Evolutionary conservation across 768 basidiomycete species (phyloP), one percentile per base, ranked within the genome.

Genomic region (Lactifluus volemus): DNA sequence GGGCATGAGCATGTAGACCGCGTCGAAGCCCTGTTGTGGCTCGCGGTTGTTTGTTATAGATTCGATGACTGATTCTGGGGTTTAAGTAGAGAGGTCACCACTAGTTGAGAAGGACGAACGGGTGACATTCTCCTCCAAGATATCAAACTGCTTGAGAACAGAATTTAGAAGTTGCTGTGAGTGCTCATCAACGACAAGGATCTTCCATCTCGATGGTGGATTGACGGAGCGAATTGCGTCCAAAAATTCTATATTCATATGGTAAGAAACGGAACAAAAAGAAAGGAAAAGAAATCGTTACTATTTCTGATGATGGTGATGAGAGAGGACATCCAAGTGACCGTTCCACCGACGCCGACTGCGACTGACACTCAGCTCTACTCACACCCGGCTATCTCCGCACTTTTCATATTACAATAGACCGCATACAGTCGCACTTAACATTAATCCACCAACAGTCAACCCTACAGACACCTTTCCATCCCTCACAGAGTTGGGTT

Each of bases 61-160:
- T 74, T 99, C 96, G 72, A 98, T 90, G 70, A 92, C 96, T 99
- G 73, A 11, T 15, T 39, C 12, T 45, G 11, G 32, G 4, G n/a
- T 41, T 41, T 17, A 44, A 19, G 44, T 15, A 6, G 10, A 42
- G 2, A n/a, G 21, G 3, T 8, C 5, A 32, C 30, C 15, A 58
- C 15, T n/a, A 42, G 39, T 11, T 32, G 11, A 49, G 52, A 25
- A 39, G 50, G 54, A 79, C 92, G 71, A 76, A 97, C 96, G 81
- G 49, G 94, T 97, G 47, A 98, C 92, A 78, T 95, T 95, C 79
- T 97, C 92, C 72, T 93, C 87, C 58, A 98, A 74, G 58, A 98
- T 89, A 72, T 99, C 96, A 68, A 90, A 93, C 70, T 92, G 87
- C 74, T 92, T 93, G 67, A 98, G 79, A 4, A 95, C 92, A 9